Evolutionary conservation across 2,329 filamentous ascomycete genomes (phyloP).

Genomic region (Aspergillus flavus): DNA sequence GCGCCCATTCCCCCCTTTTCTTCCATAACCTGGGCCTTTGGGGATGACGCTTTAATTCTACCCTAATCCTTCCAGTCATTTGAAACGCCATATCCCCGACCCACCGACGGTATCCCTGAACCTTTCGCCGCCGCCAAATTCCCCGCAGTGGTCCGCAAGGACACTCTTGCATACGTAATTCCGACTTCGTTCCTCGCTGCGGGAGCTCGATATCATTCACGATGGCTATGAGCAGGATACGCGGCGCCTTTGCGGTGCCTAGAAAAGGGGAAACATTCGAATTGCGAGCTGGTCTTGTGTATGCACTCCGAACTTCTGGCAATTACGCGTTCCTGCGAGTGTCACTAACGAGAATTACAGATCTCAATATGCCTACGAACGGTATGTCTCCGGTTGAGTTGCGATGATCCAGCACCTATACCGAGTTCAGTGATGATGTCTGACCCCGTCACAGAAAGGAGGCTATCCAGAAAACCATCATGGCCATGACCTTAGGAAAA

Average conservation of each 20-base stretch:
- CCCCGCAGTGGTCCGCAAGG: constrained; percentile 34
- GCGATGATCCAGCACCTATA: neutral
- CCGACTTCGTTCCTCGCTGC: constrained; percentile 23
- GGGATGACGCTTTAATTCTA: constrained; percentile 4
- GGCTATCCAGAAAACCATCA: constrained; percentile 99
- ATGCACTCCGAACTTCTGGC: constrained; percentile 31
- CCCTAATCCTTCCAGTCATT: neutral
- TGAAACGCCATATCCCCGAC: neutral
- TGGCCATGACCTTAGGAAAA: constrained; percentile 99
- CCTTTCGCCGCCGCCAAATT: constrained; percentile 25
- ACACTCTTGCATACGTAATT: constrained; percentile 14
- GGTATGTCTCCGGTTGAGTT: constrained; percentile 44
- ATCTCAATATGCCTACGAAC: constrained; percentile 98
- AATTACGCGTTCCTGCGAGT: constrained; percentile 19
- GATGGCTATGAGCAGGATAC: constrained; percentile 96
- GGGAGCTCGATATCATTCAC: constrained; percentile 36
- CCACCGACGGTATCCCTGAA: constrained; percentile 28
- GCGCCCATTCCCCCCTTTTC: neutral
- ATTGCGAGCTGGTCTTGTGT: constrained; percentile 85
- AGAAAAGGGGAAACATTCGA: constrained; percentile 98
- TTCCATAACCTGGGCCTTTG: neutral
- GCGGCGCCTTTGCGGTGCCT: constrained; percentile 88
- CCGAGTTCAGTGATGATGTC: constrained; percentile 12
- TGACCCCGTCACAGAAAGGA: constrained; percentile 69
- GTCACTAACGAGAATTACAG: constrained; percentile 50